Percentiles rank a stretch among this genome's conserved stretches.
Conservation (phyloP, 768 basidiomycete species). For the Rhizopogon vulgaris region DNA sequence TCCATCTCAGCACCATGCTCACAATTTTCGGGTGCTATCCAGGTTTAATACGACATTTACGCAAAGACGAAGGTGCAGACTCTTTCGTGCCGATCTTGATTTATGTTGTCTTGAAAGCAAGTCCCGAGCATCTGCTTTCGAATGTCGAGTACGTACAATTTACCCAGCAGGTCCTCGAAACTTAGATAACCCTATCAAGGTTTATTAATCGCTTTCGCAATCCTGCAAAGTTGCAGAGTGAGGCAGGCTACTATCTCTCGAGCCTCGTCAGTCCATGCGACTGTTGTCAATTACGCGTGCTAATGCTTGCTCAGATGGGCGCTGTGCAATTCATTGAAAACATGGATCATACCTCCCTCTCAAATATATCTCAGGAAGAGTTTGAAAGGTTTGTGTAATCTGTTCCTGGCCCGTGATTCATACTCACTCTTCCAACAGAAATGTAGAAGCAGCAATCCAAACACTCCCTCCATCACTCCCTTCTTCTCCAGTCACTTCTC, state of each 20-base stretch:
- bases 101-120: conserved; percentile 89
- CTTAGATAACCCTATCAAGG: conserved; percentile 30
- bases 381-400: conserved; percentile 65
- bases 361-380: conserved; percentile 89
- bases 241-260: conserved; percentile 95
- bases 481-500: conserved; percentile 25
- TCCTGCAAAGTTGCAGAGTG: conserved; percentile 83
- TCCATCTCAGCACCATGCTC: conserved; percentile 2
- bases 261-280: conserved; percentile 60
- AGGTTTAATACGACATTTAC: conserved; percentile 88
- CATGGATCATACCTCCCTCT: conserved; percentile 92
- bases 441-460: conserved; percentile 58
- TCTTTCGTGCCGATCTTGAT: conserved; percentile 94
- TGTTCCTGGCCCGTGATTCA: not conserved
- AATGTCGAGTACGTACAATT: conserved; percentile 77
- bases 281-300: not conserved
- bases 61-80: conserved; percentile 84
- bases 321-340: conserved; percentile 97
- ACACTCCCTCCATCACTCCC: conserved; percentile 31
- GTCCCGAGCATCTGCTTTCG: conserved; percentile 87
- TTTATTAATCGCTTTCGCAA: conserved; percentile 96
- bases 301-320: conserved; percentile 59
- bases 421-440: conserved; percentile 25
- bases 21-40: not conserved
- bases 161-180: not conserved